These are phyloP conservation scores for Intubia oerlemansii DNA, from an alignment of 2,329 filamentous ascomycete species.

Conservation along the genomic window DNA sequence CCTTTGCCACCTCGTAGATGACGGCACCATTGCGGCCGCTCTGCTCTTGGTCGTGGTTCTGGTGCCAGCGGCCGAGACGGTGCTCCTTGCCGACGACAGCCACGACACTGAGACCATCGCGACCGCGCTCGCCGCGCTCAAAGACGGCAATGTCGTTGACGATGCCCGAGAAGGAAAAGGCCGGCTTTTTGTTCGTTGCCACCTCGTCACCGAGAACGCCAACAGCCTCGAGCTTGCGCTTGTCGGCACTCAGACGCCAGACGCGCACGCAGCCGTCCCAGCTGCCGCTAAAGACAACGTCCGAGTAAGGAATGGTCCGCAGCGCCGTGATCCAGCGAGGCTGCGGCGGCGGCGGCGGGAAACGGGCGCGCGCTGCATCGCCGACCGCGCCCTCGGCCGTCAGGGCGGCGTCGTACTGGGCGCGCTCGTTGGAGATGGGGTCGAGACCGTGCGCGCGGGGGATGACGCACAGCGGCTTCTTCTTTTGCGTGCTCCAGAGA, in stretches of 20 bases:
- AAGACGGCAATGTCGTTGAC: slow-evolving; percentile 79
- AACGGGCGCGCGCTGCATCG: slow-evolving; percentile 54
- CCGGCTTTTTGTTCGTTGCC: slow-evolving; percentile 4
- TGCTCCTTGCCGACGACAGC: slow-evolving; percentile 78
- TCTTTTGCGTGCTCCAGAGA: slow-evolving; percentile 80
- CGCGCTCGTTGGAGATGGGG: slow-evolving; percentile 40
- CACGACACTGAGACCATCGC: slow-evolving; percentile 60
- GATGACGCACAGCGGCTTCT: slow-evolving; percentile 73
- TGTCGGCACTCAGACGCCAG: slow-evolving; percentile 73
- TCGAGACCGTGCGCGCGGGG: slow-evolving; percentile 73
- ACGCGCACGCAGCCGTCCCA: slow-evolving; percentile 81
- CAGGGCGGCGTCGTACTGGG: slow-evolving; percentile 13
- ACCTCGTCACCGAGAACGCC: slow-evolving; percentile 32
- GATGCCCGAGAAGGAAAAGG: slow-evolving; percentile 30
- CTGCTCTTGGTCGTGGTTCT: too few relatives aligned
- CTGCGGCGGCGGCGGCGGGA: slow-evolving; percentile 42
- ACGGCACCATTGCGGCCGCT: slow-evolving; percentile 64
- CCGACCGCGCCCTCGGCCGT: slow-evolving; percentile 43
- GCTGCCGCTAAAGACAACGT: slow-evolving; percentile 75
- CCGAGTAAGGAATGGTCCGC: slow-evolving; percentile 68
- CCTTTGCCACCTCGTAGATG: slow-evolving; percentile 49
- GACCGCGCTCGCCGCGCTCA: slow-evolving; percentile 59
- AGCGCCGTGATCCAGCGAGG: slow-evolving; percentile 86
- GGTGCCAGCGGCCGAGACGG: slow-evolving; percentile 65
- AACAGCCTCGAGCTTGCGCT: slow-evolving; percentile 50